Percentiles rank a stretch among this genome's conserved stretches.
These are phyloP conservation scores for Macrocybe sp. DNA, from an alignment of 1,284 basidiomycete genomes.

Conservation along the genomic window DNA sequence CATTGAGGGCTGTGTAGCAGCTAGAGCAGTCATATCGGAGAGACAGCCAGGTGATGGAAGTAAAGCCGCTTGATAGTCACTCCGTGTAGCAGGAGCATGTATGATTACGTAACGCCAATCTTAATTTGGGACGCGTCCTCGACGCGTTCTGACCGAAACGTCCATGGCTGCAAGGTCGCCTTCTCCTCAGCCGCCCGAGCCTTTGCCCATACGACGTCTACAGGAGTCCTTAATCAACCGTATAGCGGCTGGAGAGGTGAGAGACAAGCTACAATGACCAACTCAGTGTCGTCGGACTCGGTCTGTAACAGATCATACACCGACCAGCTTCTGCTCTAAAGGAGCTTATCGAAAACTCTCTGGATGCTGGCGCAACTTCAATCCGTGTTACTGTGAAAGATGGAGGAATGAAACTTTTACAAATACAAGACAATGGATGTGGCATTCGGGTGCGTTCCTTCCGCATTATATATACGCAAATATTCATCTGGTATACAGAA, in stretches of 20 bases:
- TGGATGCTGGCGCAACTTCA: slow-evolving; percentile 88
- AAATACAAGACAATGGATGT: slow-evolving; percentile 96
- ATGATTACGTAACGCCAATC: neutral
- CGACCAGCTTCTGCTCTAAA: slow-evolving; percentile 95
- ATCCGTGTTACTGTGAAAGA: slow-evolving; percentile 92
- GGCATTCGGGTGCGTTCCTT: slow-evolving; percentile 73
- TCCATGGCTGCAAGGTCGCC: neutral
- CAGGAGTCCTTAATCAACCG: slow-evolving; percentile 75
- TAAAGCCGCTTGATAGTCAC: neutral
- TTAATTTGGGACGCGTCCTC: slow-evolving; percentile 1
- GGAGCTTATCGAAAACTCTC: slow-evolving; percentile 91
- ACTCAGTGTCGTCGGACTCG: neutral
- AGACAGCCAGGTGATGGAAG: neutral
- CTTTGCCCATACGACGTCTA: slow-evolving; percentile 61
- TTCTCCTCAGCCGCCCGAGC: slow-evolving; percentile 16
- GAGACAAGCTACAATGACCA: slow-evolving; percentile 7
- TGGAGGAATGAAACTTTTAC: slow-evolving; percentile 91
- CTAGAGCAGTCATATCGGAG: slow-evolving; percentile 2
- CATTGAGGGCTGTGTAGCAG: neutral
- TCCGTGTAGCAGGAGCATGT: neutral
- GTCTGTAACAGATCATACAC: slow-evolving; percentile 79
- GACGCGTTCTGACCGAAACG: neutral
- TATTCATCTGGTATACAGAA: slow-evolving; percentile 30
- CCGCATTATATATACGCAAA: neutral
- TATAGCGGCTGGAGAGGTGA: slow-evolving; percentile 79